Base-by-base conservation (phyloP, 805 yeast species). In the Komagataella pseudopastoris region DNA sequence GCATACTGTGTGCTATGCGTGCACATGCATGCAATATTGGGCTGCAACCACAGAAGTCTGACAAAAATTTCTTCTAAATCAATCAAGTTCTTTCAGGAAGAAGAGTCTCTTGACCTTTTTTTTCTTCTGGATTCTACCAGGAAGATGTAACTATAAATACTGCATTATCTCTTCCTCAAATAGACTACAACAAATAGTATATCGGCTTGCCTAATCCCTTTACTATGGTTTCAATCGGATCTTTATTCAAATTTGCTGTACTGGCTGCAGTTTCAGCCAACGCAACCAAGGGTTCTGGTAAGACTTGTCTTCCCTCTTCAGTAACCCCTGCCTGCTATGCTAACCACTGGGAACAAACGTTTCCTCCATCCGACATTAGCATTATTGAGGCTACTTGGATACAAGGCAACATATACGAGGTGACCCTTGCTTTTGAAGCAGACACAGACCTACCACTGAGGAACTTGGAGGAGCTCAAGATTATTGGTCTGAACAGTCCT, bases 291-390 rank as follows among this genome's bases (percentile, higher is more conserved):
- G 14, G 12, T 3, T 30, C 39, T 1, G 12, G 12, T 10, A 30
- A 30, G n/a, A 30, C 39, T 30, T 30, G 39, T 10, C 39, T 14
- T 10, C 14, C 39, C 14, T 30, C 39, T 30, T 14, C 10, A 4
- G 39, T 30, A 4, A 10, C 39, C 2, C 39, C 39, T 3, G 39
- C 39, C 39, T 30, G 39, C 14, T 30, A 30, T 30, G 39, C 39
- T 10, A 5, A 7, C 14, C 39, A 30, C 2, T 30, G 39, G 39
- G 39, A 30, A 30, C 10, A 12, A 7, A 30, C 39, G n/a, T 30
- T 30, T 49, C 55, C 50, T 52, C 54, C 48, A 48, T 48, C 18
- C 39, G 39, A 30, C 39, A 30, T 30, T 8, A 30, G 14, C 10
- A 30, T 30, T 10, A 30, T 10, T 30, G 39, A 14, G 1, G 39